Percentiles rank a stretch among this genome's conserved stretches.
These are phyloP conservation scores for Debaryomyces robertsiae DNA, from an alignment of 1,139 yeast genomes.

Conservation along the genomic window DNA sequence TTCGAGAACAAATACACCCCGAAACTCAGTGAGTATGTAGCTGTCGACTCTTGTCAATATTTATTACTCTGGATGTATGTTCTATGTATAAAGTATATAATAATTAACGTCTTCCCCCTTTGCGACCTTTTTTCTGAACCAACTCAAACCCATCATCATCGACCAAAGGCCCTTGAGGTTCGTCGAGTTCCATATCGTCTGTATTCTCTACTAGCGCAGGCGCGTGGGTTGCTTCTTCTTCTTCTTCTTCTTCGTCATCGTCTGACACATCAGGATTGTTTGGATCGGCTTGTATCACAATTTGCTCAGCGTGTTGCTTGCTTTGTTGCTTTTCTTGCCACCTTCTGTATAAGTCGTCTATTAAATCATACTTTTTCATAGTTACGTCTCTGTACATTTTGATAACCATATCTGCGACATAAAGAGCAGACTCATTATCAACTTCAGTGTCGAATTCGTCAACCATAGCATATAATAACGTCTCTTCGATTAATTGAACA, in stretches of 20 bases:
- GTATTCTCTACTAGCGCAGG: constrained; percentile 24
- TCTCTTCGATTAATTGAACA: constrained; percentile 77
- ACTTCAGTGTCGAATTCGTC: constrained; percentile 90
- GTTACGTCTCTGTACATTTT: constrained; percentile 67
- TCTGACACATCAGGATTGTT: constrained; percentile 57
- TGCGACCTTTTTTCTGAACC: constrained; percentile 69
- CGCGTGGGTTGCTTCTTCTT: constrained; percentile 33
- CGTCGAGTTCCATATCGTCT: constrained; percentile 43
- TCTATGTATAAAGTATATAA: not conserved
- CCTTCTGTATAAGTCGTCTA: constrained; percentile 60
- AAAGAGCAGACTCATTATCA: constrained; percentile 86
- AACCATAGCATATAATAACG: constrained; percentile 83
- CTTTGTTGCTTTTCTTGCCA: constrained; percentile 58
- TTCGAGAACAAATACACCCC: constrained; percentile 41
- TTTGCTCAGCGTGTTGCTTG: constrained; percentile 30
- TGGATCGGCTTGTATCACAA: constrained; percentile 56
- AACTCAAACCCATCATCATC: constrained; percentile 95
- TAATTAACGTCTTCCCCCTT: constrained; percentile 21
- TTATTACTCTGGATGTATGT: too few relatives aligned
- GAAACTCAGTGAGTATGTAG: constrained; percentile 40
- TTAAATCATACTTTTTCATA: constrained; percentile 49
- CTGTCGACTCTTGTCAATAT: too few relatives aligned
- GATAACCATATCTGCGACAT: constrained; percentile 68
- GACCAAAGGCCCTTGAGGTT: constrained; percentile 59
- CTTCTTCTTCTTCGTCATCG: constrained; percentile 49